These are phyloP conservation scores for Cladosporium oxysporum DNA, from an alignment of 2,329 filamentous ascomycete species.

Conservation along the genomic window DNA sequence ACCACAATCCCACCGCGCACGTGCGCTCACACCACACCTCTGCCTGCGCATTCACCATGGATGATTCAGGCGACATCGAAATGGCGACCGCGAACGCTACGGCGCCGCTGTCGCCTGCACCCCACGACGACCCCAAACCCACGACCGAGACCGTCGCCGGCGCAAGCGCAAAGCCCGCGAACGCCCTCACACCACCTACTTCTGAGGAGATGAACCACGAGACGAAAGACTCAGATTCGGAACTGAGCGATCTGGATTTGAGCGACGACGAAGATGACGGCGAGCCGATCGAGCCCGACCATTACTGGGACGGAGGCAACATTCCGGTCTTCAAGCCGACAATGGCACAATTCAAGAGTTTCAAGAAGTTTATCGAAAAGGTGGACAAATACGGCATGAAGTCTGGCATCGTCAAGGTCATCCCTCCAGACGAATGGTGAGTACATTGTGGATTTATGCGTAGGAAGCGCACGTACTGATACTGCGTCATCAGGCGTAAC, in stretches of 20 bases:
- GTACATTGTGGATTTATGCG: constrained; percentile 33
- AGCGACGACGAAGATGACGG: constrained; percentile 43
- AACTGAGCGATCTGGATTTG: constrained; percentile 51
- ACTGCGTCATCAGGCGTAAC: constrained; percentile 55
- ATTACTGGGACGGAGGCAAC: constrained; percentile 79
- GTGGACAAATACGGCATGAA: constrained; percentile 96
- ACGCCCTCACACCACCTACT: constrained; percentile 52
- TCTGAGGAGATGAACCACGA: constrained; percentile 51
- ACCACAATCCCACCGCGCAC: constrained; percentile 4
- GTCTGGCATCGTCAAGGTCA: constrained; percentile 93
- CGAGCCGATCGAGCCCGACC: constrained; percentile 69
- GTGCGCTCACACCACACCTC: constrained; percentile 10
- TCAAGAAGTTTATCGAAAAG: constrained; percentile 86
- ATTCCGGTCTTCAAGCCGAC: constrained; percentile 94
- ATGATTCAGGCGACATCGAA: constrained; percentile 22
- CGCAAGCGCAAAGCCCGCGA: constrained; percentile 17
- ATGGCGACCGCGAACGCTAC: constrained; percentile 21
- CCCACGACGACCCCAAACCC: constrained; percentile 29
- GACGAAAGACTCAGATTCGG: constrained; percentile 47
- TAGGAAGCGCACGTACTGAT: constrained; percentile 23
- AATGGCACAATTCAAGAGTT: constrained; percentile 93
- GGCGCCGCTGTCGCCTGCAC: constrained; percentile 29
- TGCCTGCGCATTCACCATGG: constrained; percentile 22
- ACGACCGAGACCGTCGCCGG: constrained; percentile 27
- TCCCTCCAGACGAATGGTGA: constrained; percentile 92